Conservation (phyloP, 2,329 filamentous ascomycete species). For the Xylariomycetidae sp. region DNA sequence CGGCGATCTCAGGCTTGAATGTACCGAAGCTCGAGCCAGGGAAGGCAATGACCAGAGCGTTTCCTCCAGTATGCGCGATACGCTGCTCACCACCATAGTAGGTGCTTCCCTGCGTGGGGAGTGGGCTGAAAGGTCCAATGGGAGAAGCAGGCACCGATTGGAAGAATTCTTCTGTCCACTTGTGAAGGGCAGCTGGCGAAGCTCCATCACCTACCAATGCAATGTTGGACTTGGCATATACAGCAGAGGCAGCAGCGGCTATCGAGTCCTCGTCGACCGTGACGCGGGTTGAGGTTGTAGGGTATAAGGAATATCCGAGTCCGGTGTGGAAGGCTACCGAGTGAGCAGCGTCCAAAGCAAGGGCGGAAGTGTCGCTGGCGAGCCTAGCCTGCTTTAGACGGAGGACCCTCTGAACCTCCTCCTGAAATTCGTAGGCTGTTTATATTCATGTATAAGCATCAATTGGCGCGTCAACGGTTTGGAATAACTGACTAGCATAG, state of each 20-base stretch:
- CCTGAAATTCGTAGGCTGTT: slow-evolving; percentile 81
- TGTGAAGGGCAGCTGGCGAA: slow-evolving; percentile 67
- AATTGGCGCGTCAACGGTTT: slow-evolving; percentile 8
- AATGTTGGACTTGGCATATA: slow-evolving; percentile 86
- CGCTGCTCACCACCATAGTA: slow-evolving; percentile 97
- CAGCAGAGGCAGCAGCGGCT: slow-evolving; percentile 68
- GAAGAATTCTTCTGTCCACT: slow-evolving; percentile 95
- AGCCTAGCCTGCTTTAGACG: slow-evolving; percentile 72
- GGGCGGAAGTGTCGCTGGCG: slow-evolving; percentile 54
- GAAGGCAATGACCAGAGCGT: slow-evolving; percentile 87
- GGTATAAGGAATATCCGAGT: slow-evolving; percentile 74
- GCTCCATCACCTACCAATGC: slow-evolving; percentile 88
- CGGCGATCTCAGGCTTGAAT: slow-evolving; percentile 85
- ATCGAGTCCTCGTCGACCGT: slow-evolving; percentile 77
- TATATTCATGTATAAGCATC: slow-evolving; percentile 10
- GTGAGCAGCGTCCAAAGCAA: slow-evolving; percentile 85
- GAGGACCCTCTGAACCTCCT: slow-evolving; percentile 77
- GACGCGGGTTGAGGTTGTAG: slow-evolving; percentile 67
- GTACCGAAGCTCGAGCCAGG: slow-evolving; percentile 76
- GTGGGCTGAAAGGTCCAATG: slow-evolving; percentile 44
- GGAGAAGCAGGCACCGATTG: slow-evolving; percentile 57
- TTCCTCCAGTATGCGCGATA: slow-evolving; percentile 69
- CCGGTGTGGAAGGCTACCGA: slow-evolving; percentile 57
- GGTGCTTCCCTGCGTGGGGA: slow-evolving; percentile 64
- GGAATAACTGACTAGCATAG: slow-evolving; percentile 61